These are phyloP conservation scores for Tricladium varicosporioides DNA, from an alignment of 2,329 filamentous ascomycete species.

Conservation along the genomic window DNA sequence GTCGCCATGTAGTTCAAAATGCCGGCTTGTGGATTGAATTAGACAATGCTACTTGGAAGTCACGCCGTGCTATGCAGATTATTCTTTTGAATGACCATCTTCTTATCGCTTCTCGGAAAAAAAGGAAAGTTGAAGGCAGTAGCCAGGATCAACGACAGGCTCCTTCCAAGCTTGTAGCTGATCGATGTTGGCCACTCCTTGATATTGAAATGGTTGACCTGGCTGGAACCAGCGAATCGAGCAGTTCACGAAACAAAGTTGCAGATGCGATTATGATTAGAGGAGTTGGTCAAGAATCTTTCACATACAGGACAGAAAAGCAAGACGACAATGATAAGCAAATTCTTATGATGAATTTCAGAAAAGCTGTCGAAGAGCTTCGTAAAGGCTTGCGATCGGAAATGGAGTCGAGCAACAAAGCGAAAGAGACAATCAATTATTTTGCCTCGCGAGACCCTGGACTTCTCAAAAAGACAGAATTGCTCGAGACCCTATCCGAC, in stretches of 20 bases:
- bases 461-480: conserved; percentile 73
- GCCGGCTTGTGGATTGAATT: conserved; percentile 93
- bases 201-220: conserved; percentile 94
- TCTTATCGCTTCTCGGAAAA: conserved; percentile 86
- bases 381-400: conserved; percentile 83
- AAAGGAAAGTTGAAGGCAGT: conserved; percentile 75
- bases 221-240: conserved; percentile 62
- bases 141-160: conserved; percentile 45
- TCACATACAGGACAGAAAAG: conserved; percentile 90
- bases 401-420: conserved; percentile 81
- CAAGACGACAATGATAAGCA: conserved; percentile 76
- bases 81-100: conserved; percentile 94
- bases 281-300: conserved; percentile 81
- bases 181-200: conserved; percentile 89
- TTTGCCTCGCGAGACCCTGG: conserved; percentile 77
- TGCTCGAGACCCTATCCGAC: conserved; percentile 74
- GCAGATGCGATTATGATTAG: conserved; percentile 88
- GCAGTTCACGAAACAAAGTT: conserved; percentile 59
- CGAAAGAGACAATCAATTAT: conserved; percentile 82
- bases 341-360: conserved; percentile 79
- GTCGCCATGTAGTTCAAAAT: conserved; percentile 92
- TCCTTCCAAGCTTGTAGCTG: conserved; percentile 79
- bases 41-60: conserved; percentile 96
- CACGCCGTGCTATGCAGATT: conserved; percentile 82
- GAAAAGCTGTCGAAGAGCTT: conserved; percentile 89